These are phyloP conservation scores for Verticillium tricorpus DNA, from an alignment of 2,329 filamentous ascomycete genomes.

Conservation along the genomic window DNA sequence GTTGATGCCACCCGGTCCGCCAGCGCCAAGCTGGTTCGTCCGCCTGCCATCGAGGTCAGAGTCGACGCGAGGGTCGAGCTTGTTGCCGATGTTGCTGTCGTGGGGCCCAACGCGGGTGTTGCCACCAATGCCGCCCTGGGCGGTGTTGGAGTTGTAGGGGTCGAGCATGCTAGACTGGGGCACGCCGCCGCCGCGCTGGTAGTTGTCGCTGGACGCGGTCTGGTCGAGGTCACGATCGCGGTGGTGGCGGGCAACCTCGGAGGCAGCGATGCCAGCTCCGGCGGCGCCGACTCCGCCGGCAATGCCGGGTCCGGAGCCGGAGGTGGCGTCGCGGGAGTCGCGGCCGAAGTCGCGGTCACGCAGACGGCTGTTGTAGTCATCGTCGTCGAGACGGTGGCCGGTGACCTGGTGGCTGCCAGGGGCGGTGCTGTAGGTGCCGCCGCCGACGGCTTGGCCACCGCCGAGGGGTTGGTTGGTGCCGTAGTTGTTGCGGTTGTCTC, in stretches of 20 bases:
- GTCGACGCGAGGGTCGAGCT: constrained; percentile 7
- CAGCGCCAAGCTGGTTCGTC: background rate
- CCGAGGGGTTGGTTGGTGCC: constrained; percentile 10
- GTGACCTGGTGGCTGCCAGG: background rate
- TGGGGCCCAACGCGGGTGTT: constrained; percentile 31
- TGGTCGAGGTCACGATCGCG: background rate
- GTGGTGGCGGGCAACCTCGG: background rate
- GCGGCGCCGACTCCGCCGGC: constrained; percentile 17
- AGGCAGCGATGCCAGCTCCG: constrained; percentile 19
- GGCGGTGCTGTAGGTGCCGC: constrained; percentile 13
- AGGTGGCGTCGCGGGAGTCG: background rate
- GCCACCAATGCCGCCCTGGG: constrained; percentile 32
- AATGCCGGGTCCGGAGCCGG: constrained; percentile 24
- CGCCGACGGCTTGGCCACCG: background rate
- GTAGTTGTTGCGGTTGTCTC: constrained; percentile 32
- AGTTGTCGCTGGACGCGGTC: background rate
- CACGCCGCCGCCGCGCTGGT: constrained; percentile 2
- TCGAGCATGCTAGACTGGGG: constrained; percentile 12
- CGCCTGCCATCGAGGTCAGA: constrained; percentile 15
- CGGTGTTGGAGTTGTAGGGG: constrained; percentile 1
- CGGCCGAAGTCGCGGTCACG: constrained; percentile 18
- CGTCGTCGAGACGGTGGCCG: background rate
- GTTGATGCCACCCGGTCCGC: background rate
- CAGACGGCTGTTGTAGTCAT: constrained; percentile 12
- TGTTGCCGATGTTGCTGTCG: constrained; percentile 1